phyloP scores from a whole-genome alignment of 768 basidiomycete genomes.

The Lactarius quietus region DNA sequence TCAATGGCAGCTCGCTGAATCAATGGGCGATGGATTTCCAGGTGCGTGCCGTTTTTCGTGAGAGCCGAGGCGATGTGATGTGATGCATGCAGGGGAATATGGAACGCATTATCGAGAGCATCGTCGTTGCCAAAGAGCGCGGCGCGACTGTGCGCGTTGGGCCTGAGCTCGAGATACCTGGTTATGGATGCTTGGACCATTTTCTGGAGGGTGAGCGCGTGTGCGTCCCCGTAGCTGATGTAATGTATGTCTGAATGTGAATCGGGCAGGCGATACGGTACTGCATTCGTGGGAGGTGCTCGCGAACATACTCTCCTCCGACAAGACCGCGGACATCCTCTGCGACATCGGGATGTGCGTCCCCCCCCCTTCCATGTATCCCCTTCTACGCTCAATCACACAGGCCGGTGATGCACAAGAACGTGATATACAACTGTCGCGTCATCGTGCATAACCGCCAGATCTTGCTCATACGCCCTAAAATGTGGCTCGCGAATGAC shows the following conservation, averaged over 20 bases:
- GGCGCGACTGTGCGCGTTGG: conserved; percentile 93
- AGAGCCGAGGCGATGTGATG: not conserved
- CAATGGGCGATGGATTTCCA: conserved; percentile 98
- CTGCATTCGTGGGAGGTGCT: conserved; percentile 98
- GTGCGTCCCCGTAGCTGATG: not conserved
- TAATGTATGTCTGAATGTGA: not conserved
- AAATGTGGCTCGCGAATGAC: conserved; percentile 99
- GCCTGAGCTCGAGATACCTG: conserved; percentile 95
- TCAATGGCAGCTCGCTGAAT: conserved; percentile 71
- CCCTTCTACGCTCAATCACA: not conserved
- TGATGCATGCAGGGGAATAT: conserved; percentile 74
- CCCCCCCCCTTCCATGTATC: not conserved
- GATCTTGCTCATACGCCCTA: conserved; percentile 93
- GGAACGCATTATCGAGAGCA: conserved; percentile 86
- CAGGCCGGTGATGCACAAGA: conserved; percentile 98
- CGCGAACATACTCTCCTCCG: conserved; percentile 80
- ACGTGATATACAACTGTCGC: conserved; percentile 96
- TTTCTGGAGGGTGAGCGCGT: conserved; percentile 81
- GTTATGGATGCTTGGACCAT: conserved; percentile 97
- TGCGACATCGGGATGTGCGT: conserved; percentile 94
- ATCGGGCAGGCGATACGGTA: conserved; percentile 77
- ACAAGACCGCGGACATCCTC: conserved; percentile 78
- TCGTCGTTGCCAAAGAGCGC: conserved; percentile 78
- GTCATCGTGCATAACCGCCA: conserved; percentile 81
- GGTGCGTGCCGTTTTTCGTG: conserved; percentile 41